Percentiles rank a stretch among this genome's conserved stretches.
Evolutionary conservation across 768 basidiomycete species (phyloP).

Genomic region (Gloeophyllum trabeum): DNA sequence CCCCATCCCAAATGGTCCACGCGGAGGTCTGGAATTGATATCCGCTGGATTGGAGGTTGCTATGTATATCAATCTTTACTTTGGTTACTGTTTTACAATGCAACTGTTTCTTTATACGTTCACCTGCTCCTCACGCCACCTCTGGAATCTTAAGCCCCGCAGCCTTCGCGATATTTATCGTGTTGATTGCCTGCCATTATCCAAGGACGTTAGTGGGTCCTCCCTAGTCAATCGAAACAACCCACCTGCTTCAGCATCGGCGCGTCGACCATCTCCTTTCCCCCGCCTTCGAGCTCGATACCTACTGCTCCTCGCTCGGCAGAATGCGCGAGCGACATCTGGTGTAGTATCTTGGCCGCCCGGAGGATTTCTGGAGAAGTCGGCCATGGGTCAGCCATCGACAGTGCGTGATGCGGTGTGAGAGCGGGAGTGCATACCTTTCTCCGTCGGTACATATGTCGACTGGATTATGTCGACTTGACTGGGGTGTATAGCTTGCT

Average conservation of each 20-base stretch:
- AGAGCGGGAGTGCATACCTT: conserved; percentile 33
- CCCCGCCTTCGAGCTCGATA: conserved; percentile 39
- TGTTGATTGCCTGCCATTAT: conserved; percentile 47
- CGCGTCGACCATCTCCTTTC: conserved; percentile 81
- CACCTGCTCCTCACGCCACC: conserved; percentile 14
- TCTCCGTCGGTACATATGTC: conserved; percentile 63
- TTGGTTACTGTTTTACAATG: too few relatives aligned
- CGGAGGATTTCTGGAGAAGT: conserved; percentile 52
- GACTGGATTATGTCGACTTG: conserved; percentile 73
- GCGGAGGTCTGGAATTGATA: too few relatives aligned
- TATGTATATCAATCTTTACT: too few relatives aligned
- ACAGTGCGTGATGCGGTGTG: not conserved
- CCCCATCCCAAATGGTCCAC: too few relatives aligned
- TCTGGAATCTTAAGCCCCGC: conserved; percentile 45
- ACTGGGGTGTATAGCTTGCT: conserved; percentile 93
- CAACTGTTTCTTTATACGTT: too few relatives aligned
- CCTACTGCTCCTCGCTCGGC: conserved; percentile 57
- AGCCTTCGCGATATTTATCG: conserved; percentile 37
- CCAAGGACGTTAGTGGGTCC: too few relatives aligned
- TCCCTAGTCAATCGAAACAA: conserved; percentile 4
- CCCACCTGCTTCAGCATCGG: conserved; percentile 80
- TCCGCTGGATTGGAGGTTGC: too few relatives aligned
- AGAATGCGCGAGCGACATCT: conserved; percentile 49
- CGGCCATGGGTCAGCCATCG: not conserved
- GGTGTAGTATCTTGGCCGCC: conserved; percentile 60